phyloP scores from a whole-genome alignment of 1,139 yeast genomes.

The Nadsonia commutata region DNA sequence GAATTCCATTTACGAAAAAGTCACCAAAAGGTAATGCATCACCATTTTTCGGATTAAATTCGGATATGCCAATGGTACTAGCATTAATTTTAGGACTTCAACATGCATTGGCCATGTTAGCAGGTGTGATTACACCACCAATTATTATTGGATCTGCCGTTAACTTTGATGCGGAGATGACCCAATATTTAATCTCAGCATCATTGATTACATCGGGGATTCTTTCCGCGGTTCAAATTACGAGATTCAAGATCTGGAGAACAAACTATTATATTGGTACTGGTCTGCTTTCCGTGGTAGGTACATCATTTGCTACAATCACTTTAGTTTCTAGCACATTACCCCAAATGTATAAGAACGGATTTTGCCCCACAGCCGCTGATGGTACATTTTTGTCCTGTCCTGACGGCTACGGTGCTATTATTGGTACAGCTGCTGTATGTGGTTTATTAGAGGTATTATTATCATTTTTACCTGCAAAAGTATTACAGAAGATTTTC shows the following conservation, averaged over 20 bases:
- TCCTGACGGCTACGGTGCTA: constrained; percentile 81
- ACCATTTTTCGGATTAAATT: constrained; percentile 69
- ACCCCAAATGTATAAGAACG: constrained; percentile 65
- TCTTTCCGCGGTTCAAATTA: constrained; percentile 61
- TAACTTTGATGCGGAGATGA: constrained; percentile 33
- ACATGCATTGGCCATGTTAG: constrained; percentile 80
- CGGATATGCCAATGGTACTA: constrained; percentile 62
- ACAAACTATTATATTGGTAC: constrained; percentile 75
- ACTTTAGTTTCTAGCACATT: constrained; percentile 61
- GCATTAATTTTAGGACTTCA: constrained; percentile 73
- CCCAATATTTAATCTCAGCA: constrained; percentile 63
- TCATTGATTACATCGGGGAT: constrained; percentile 66
- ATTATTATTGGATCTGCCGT: constrained; percentile 50
- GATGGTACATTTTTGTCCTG: constrained; percentile 60
- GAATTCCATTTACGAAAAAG: constrained; percentile 47
- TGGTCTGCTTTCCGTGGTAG: constrained; percentile 76
- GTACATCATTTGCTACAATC: constrained; percentile 79
- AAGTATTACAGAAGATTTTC: constrained; percentile 51
- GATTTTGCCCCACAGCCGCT: constrained; percentile 46
- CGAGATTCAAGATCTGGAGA: constrained; percentile 57
- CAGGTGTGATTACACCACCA: constrained; percentile 84
- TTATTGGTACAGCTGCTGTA: constrained; percentile 63
- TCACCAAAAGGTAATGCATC: constrained; percentile 31
- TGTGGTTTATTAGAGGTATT: constrained; percentile 63
- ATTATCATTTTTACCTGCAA: constrained; percentile 64